These are phyloP conservation scores for Pseudovirgaria hyperparasitica DNA, from an alignment of 2,329 filamentous ascomycete species.

Conservation along the genomic window DNA sequence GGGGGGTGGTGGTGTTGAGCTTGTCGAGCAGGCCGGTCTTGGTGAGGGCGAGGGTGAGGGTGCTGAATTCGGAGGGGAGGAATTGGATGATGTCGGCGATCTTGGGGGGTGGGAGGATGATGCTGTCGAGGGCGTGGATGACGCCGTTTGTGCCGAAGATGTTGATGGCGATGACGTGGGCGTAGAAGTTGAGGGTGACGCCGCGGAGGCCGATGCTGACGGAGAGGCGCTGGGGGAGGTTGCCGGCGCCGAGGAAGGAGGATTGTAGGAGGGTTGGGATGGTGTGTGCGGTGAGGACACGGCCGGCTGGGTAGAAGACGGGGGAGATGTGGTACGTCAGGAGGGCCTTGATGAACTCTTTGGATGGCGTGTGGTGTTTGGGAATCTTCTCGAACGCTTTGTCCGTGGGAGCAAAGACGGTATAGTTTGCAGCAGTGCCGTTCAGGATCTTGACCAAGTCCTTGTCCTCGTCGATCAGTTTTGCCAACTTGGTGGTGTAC, in stretches of 20 bases:
- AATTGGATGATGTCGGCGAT: constrained; percentile 51
- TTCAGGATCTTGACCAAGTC: constrained; percentile 64
- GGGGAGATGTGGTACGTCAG: constrained; percentile 64
- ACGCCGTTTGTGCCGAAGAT: constrained; percentile 68
- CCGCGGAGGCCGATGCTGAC: constrained; percentile 51
- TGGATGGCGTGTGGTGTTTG: constrained; percentile 47
- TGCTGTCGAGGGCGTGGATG: constrained; percentile 61
- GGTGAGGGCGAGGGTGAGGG: constrained; percentile 58
- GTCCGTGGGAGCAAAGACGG: constrained; percentile 70
- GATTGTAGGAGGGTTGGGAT: constrained; percentile 56
- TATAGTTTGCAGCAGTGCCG: constrained; percentile 60
- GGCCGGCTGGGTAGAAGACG: constrained; percentile 51
- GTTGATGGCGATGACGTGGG: constrained; percentile 55
- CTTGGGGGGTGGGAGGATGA: constrained; percentile 64
- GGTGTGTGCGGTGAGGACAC: constrained; percentile 59
- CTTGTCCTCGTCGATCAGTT: constrained; percentile 59
- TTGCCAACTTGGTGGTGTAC: constrained; percentile 63
- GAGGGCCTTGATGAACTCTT: constrained; percentile 56
- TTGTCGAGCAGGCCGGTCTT: constrained; percentile 59
- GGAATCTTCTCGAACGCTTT: constrained; percentile 58
- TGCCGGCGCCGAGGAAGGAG: constrained; percentile 45
- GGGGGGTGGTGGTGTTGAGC: constrained; percentile 35
- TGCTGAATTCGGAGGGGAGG: constrained; percentile 62
- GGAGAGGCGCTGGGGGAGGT: constrained; percentile 55
- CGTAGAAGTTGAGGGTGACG: constrained; percentile 65